phyloP scores from a whole-genome alignment of 2,329 filamentous ascomycete genomes.

The Trichoderma atroviride region DNA sequence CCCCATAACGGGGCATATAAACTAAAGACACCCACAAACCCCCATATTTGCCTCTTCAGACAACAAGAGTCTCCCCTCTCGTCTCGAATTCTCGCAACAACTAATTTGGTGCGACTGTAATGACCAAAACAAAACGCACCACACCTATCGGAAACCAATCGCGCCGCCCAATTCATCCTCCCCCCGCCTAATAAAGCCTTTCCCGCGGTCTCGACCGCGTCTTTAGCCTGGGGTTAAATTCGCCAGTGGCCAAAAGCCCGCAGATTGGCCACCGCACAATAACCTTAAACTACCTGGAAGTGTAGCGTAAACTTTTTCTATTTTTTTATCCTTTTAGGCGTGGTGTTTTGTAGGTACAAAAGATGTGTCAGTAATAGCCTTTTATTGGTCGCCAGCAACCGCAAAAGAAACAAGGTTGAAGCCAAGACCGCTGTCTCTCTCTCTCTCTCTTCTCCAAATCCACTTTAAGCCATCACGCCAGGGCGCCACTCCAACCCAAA shows the following conservation, averaged over 20 bases:
- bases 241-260: not conserved
- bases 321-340: not conserved
- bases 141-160: not conserved
- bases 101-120: not conserved
- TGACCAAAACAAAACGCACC: not conserved
- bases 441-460: not conserved
- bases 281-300: constrained; percentile 1
- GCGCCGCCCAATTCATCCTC: not conserved
- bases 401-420: not conserved
- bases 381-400: not conserved
- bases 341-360: not conserved
- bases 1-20: not conserved
- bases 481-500: not conserved
- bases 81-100: not conserved
- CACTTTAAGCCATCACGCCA: not conserved
- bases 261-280: not conserved
- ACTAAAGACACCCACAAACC: not conserved
- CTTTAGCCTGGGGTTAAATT: not conserved
- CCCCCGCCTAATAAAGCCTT: not conserved
- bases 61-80: not conserved
- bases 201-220: not conserved
- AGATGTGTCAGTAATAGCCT: not conserved
- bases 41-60: not conserved
- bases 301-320: not conserved
- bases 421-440: not conserved